Evolutionary conservation across 129 eudicot species (phyloP), one percentile per base, ranked within the genome.

Genomic region (Sambucus nigra): DNA sequence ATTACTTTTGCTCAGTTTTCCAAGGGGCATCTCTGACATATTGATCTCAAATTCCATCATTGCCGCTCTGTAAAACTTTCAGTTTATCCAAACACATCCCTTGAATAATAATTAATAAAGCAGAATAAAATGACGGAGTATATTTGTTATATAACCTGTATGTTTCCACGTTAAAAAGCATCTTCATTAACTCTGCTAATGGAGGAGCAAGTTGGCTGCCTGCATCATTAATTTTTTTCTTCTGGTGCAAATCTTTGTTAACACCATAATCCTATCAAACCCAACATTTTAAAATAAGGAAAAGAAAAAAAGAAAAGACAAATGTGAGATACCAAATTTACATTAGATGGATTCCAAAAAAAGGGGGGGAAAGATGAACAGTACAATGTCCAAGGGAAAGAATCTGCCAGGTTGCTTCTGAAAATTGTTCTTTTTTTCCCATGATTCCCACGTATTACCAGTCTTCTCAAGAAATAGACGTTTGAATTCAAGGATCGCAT

Each of bases 31-130:
- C 55, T 92, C 91, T 9, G 92, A 71, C 94, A 92, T 74, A 60
- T 92, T 86, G 68, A 92, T 92, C 74, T 92, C 76, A 60, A 92
- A 86, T 46, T 92, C 99, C 99, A 86, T 82, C 99, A 92, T 92
- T 12, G 96, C 99, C 70, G 91, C 94, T 49, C 99, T 92, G 87
- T 47, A 77, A 48, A 62, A 47, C 4, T 53, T 21, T 26, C 12
- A 31, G 7, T 8, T 8, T 29, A 8, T 41, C 42, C 11, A 22
- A 47, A 58, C 25, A 1, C 3, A 59, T 27, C 59, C 26, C n/a
- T 35, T 57, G 42, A 45, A 48, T 28, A 42, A 42, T 31, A 31
- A 31, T 5, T 31, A 6, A 14, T 16, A 42, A 35, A 35, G 1
- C 42, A 35, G 5, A 15, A 15, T n/a, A 42, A 42, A 42, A 42